phyloP scores from a whole-genome alignment of 176 grass and related monocot species.

The Aechmea fasciata region DNA sequence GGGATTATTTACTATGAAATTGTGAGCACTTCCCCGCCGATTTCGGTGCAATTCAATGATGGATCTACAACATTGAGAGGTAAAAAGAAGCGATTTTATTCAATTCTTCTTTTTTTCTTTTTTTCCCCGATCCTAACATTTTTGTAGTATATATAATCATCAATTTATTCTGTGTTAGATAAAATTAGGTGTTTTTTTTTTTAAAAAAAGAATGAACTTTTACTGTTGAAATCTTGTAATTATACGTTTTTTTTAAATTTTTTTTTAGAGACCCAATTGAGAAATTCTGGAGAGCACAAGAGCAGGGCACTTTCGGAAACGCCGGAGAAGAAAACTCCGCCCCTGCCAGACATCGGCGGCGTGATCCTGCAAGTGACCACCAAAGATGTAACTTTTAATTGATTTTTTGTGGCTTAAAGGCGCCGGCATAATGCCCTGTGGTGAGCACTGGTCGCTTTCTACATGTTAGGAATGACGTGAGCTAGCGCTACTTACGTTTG shows the following conservation, averaged over 20 bases:
- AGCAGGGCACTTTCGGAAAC: constrained; percentile 35
- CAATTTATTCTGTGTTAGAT: neutral
- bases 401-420: no score
- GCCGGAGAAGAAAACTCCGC: constrained; percentile 4
- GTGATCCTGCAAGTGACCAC: neutral
- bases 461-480: no score
- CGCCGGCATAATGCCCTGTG: no score
- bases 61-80: constrained; percentile 8
- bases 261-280: constrained; percentile 19
- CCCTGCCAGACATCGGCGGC: neutral
- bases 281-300: constrained; percentile 30
- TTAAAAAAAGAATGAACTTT: neutral
- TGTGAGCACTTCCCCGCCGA: constrained; percentile 17
- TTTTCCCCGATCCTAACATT: neutral
- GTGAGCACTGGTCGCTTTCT: no score
- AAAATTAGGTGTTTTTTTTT: neutral
- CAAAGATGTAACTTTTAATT: neutral
- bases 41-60: constrained; percentile 8
- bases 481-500: no score
- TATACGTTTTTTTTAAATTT: neutral
- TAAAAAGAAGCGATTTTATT: constrained; percentile 11
- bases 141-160: no score
- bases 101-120: constrained; percentile 14
- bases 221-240: neutral
- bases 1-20: constrained; percentile 23